phyloP scores from a whole-genome alignment of 768 basidiomycete genomes.

The Lentinula boryana region DNA sequence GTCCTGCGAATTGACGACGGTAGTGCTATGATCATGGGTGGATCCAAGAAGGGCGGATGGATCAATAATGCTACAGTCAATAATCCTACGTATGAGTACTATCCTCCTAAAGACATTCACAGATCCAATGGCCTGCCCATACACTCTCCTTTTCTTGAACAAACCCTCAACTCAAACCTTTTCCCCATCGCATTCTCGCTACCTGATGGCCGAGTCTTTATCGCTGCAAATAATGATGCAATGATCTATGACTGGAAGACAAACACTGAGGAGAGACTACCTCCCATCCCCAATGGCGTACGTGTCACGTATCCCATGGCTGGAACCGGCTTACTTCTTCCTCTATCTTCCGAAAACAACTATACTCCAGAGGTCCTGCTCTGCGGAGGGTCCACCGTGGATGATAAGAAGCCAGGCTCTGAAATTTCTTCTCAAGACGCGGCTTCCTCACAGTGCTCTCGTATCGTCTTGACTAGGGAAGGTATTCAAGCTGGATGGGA shows the following conservation, averaged over 20 bases:
- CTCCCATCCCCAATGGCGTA: constrained; percentile 67
- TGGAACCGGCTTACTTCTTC: constrained; percentile 68
- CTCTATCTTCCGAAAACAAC: constrained; percentile 53
- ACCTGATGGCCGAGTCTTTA: constrained; percentile 64
- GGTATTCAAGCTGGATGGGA: constrained; percentile 70
- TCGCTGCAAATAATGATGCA: constrained; percentile 74
- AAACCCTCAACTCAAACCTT: constrained; percentile 76
- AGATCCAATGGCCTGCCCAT: constrained; percentile 65
- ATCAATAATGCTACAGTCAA: constrained; percentile 78
- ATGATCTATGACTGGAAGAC: constrained; percentile 74
- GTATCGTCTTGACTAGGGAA: constrained; percentile 56
- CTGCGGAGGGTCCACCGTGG: constrained; percentile 69
- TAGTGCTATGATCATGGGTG: constrained; percentile 80
- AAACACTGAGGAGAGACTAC: constrained; percentile 57
- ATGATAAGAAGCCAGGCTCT: constrained; percentile 53
- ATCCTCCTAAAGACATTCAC: constrained; percentile 71
- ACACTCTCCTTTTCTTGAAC: constrained; percentile 52
- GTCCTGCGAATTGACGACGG: constrained; percentile 66
- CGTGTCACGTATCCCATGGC: constrained; percentile 84
- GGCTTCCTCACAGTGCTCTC: constrained; percentile 69
- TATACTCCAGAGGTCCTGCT: constrained; percentile 68
- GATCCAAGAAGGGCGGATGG: constrained; percentile 79
- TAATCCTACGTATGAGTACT: constrained; percentile 80
- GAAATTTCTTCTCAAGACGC: constrained; percentile 67
- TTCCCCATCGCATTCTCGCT: constrained; percentile 74